Evolutionary conservation across 2,329 filamentous ascomycete genomes (phyloP).

Genomic region (Fusarium musae): DNA sequence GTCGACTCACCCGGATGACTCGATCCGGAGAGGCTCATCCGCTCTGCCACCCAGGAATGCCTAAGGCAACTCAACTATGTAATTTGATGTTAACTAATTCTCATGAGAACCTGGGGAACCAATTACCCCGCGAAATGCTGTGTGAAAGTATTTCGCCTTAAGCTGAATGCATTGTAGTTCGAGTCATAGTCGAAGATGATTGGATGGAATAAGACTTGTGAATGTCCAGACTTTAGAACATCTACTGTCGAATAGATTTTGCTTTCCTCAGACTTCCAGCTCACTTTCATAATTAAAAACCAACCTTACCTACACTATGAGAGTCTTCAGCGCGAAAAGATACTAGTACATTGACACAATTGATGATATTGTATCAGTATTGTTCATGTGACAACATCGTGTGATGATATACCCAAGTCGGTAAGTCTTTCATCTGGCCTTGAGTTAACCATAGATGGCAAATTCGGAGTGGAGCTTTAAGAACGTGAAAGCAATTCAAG

Average conservation of each 20-base stretch:
- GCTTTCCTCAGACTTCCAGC: neutral
- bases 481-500: neutral
- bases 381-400: constrained; percentile 21
- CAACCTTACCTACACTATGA: neutral
- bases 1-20: constrained; percentile 27
- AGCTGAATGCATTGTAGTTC: neutral
- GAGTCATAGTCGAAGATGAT: constrained; percentile 2
- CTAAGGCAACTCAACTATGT: constrained; percentile 8
- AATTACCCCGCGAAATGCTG: constrained; percentile 28
- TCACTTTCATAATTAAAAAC: neutral
- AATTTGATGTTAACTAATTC: neutral
- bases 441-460: neutral
- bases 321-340: neutral
- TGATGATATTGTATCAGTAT: neutral
- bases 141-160: neutral
- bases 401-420: constrained; percentile 11
- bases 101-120: constrained; percentile 2
- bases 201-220: neutral
- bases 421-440: neutral
- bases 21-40: constrained; percentile 12
- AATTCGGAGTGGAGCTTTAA: constrained; percentile 1
- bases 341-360: neutral
- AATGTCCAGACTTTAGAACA: neutral
- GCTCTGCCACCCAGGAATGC: neutral
- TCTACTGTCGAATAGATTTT: neutral